These are phyloP conservation scores for Homolaphlyctis polyrhiza DNA, from an alignment of 371 early-diverging fungal genomes.

Conservation along the genomic window DNA sequence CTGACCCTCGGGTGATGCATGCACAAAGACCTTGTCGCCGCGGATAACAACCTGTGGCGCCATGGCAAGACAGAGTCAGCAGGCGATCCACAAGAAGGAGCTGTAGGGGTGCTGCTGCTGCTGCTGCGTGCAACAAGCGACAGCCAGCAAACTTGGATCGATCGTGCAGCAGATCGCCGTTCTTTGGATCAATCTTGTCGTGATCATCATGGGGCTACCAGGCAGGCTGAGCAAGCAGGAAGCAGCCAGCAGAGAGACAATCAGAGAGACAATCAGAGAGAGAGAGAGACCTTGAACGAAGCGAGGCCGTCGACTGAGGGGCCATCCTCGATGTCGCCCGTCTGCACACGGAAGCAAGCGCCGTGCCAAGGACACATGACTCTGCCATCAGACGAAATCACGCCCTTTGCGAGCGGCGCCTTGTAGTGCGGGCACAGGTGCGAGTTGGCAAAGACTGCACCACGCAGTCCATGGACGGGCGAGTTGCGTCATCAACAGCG, in stretches of 20 bases:
- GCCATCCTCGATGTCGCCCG: slow-evolving; percentile 57
- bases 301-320: slow-evolving; percentile 46
- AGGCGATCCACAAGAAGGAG: neutral
- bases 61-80: slow-evolving; percentile 8
- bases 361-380: slow-evolving; percentile 53
- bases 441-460: slow-evolving; percentile 18
- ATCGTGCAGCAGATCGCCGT: too few species aligned
- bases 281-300: slow-evolving; percentile 26
- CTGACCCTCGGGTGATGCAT: slow-evolving; percentile 29
- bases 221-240: too few species aligned
- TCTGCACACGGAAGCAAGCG: slow-evolving; percentile 47
- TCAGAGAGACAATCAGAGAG: too few species aligned
- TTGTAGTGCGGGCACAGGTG: slow-evolving; percentile 29
- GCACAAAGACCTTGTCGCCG: slow-evolving; percentile 37
- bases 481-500: neutral
- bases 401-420: slow-evolving; percentile 21
- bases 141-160: too few species aligned
- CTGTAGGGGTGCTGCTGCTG: neutral
- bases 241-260: too few species aligned
- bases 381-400: slow-evolving; percentile 18
- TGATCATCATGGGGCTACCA: too few species aligned
- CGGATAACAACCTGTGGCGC: slow-evolving; percentile 15
- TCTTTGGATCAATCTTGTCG: too few species aligned
- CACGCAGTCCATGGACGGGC: too few species aligned
- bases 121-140: too few species aligned